Base-by-base conservation (phyloP, 306 rosid genomes). In the Mimosa pudica region DNA sequence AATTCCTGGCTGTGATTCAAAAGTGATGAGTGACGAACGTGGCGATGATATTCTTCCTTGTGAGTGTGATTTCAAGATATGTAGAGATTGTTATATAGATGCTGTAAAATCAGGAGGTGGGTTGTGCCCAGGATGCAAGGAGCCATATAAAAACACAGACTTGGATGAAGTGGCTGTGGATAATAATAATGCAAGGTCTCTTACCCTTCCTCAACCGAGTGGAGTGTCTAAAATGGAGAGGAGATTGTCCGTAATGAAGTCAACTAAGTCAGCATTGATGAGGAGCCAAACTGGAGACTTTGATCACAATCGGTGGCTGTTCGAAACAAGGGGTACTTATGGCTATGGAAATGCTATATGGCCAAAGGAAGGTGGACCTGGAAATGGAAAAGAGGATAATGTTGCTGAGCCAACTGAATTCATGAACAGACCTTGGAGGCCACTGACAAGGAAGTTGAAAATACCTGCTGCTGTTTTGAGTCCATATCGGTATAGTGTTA, bases 321-420 rank as follows among this genome's bases (percentile, higher is more conserved):
- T 89, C 85, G 98, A 94, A 83, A 94, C 98, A 46, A 91, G 83
- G 86, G 98, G 97, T 12, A 94, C 97, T 69, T 94, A 94, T 86
- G 98, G 98, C 13, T 94, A 94, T 89, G 98, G 97, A 47, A 94
- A 92, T 83, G 98, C 97, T 78, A 87, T 94, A 61, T 94, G 98
- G 98, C 95, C 97, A 38, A 92, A 91, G 81, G 95, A 90, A 70
- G 98, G 96, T 8, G 92, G 89, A 51, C 87, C 89, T 18, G 98
- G 86, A 16, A 88, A 82, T 82, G 97, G 80, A 12, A 90, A 82
- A 75, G 89, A 81, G 47, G 92, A 89, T 54, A 91, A 85, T 48
- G 73, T 58, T 75, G 73, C 36, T 68, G 97, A 92, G 63, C 94
- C 97, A 42, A 80, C 88, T 10, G 97, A 90, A 71, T 87, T 92